phyloP scores from a whole-genome alignment of 2,329 filamentous ascomycete species.

The Venturia carpophila region DNA sequence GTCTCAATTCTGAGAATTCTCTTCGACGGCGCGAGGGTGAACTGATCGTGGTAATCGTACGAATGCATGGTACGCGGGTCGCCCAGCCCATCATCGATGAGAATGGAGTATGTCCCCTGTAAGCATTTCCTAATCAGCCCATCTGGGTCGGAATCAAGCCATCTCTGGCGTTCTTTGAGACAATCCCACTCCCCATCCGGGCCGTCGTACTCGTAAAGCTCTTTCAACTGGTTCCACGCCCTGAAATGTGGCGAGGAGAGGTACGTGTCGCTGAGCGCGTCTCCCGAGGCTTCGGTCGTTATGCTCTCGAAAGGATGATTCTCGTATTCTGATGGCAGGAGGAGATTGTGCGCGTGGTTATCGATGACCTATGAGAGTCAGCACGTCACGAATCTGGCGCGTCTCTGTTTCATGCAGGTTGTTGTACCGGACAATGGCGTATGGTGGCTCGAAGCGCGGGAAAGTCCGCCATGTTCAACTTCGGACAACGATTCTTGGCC shows the following conservation, averaged over 20 bases:
- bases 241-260: conserved; percentile 62
- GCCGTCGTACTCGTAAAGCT: conserved; percentile 50
- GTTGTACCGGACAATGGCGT: conserved; percentile 10
- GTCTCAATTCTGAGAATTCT: conserved; percentile 73
- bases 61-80: conserved; percentile 46
- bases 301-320: conserved; percentile 54
- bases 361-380: conserved; percentile 49
- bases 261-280: conserved; percentile 54
- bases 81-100: conserved; percentile 71
- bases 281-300: conserved; percentile 63
- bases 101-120: conserved; percentile 61
- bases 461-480: conserved; percentile 7
- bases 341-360: conserved; percentile 63
- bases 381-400: conserved; percentile 1
- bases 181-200: conserved; percentile 54
- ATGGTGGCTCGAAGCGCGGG: conserved; percentile 7
- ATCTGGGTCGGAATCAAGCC: conserved; percentile 40
- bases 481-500: not conserved
- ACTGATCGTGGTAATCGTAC: conserved; percentile 58
- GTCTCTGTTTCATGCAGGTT: not conserved
- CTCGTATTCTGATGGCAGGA: conserved; percentile 44
- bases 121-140: conserved; percentile 58
- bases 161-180: conserved; percentile 33
- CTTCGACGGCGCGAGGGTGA: conserved; percentile 56
- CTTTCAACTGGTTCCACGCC: conserved; percentile 59